phyloP scores from a whole-genome alignment of 257 asterid genomes.

The Nicotiana attenuata region DNA sequence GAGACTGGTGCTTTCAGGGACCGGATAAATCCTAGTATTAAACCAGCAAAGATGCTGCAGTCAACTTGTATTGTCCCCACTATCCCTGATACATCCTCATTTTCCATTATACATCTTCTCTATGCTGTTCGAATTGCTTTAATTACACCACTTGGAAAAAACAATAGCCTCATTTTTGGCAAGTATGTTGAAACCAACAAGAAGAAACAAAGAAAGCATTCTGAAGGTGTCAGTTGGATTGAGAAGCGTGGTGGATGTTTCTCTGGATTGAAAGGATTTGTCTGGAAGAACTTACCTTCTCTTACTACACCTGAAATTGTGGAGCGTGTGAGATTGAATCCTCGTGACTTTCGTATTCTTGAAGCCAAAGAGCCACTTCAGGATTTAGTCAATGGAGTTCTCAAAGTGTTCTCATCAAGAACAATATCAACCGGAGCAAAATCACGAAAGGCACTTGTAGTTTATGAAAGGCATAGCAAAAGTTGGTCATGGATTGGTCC shows the following conservation, averaged over 20 bases:
- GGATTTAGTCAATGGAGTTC: conserved; percentile 83
- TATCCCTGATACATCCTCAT: conserved; percentile 67
- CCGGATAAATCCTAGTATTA: background rate
- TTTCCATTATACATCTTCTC: conserved; percentile 88
- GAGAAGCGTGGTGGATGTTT: background rate
- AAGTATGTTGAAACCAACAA: background rate
- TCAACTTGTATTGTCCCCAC: conserved; percentile 69
- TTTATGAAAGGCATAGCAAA: conserved; percentile 64
- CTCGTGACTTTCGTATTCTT: conserved; percentile 81
- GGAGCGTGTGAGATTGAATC: conserved; percentile 68
- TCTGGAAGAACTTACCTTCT: conserved; percentile 39
- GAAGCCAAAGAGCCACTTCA: conserved; percentile 93
- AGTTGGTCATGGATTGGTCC: conserved; percentile 97
- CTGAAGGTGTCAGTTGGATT: background rate
- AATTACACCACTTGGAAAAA: conserved; percentile 62
- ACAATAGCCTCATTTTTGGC: conserved; percentile 29
- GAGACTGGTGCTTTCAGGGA: too few species aligned
- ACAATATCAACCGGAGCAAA: conserved; percentile 91
- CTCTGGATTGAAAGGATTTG: conserved; percentile 26
- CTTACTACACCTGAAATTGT: conserved; percentile 73
- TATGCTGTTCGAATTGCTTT: conserved; percentile 77
- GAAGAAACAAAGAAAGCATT: background rate
- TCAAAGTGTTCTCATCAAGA: conserved; percentile 73
- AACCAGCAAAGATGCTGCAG: conserved; percentile 51
- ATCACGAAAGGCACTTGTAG: conserved; percentile 87